These are phyloP conservation scores for Lipomyces lipofer DNA, from an alignment of 805 yeast species.

Conservation along the genomic window DNA sequence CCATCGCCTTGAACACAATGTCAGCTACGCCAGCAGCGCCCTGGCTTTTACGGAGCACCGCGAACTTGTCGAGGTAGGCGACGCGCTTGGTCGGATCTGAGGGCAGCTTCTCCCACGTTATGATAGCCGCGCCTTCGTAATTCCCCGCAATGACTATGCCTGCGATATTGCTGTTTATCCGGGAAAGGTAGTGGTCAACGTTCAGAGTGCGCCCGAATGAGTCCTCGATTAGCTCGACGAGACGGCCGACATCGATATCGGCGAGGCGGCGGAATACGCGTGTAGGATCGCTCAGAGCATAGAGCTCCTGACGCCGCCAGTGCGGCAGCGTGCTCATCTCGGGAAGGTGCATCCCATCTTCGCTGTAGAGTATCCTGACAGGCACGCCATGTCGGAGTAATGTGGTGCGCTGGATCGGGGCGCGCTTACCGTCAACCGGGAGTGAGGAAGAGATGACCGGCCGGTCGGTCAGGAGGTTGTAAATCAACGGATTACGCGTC, in stretches of 20 bases:
- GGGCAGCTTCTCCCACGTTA: slow-evolving; percentile 69
- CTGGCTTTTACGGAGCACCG: slow-evolving; percentile 78
- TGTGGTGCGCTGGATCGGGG: slow-evolving; percentile 63
- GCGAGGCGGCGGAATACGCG: slow-evolving; percentile 35
- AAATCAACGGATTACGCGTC: slow-evolving; percentile 72
- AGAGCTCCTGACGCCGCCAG: neutral
- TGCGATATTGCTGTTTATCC: slow-evolving; percentile 69
- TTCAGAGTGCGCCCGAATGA: slow-evolving; percentile 76
- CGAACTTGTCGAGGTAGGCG: slow-evolving; percentile 91
- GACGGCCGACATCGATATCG: slow-evolving; percentile 54
- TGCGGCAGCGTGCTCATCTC: too few species aligned
- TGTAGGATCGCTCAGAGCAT: slow-evolving; percentile 32
- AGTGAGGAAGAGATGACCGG: slow-evolving; percentile 88
- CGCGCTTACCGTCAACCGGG: slow-evolving; percentile 61
- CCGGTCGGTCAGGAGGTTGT: slow-evolving; percentile 87
- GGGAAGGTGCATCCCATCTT: slow-evolving; percentile 45
- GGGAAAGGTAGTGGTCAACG: slow-evolving; percentile 59
- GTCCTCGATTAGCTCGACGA: slow-evolving; percentile 66
- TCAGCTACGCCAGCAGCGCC: slow-evolving; percentile 95
- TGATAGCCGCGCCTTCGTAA: slow-evolving; percentile 91
- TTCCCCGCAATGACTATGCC: slow-evolving; percentile 85
- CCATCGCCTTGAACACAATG: slow-evolving; percentile 79
- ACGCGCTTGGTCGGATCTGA: slow-evolving; percentile 43
- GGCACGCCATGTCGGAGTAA: slow-evolving; percentile 75
- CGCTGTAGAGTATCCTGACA: slow-evolving; percentile 45